Percentiles rank a stretch among this genome's conserved stretches.
phyloP scores from a whole-genome alignment of 208 protist species.

The Leishmania arabica region DNA sequence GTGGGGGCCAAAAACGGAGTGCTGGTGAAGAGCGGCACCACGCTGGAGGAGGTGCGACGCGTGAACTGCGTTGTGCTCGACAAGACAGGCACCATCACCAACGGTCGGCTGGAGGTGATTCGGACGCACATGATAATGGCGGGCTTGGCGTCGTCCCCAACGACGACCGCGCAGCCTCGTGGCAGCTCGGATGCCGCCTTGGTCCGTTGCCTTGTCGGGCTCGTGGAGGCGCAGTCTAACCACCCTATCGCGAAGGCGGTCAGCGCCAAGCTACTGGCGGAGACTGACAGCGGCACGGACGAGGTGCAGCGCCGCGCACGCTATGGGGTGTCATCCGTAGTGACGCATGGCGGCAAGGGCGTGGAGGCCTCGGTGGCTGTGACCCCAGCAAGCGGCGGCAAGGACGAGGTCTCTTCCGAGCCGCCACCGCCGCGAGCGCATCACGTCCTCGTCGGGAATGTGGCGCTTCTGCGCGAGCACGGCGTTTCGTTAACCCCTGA shows the following conservation, averaged over 20 bases:
- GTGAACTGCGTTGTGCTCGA: slow-evolving; percentile 93
- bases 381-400: neutral
- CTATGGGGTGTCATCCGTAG: slow-evolving; percentile 38
- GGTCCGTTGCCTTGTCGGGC: slow-evolving; percentile 35
- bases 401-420: neutral
- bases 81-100: slow-evolving; percentile 98
- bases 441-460: slow-evolving; percentile 79
- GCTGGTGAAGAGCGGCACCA: slow-evolving; percentile 93
- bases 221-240: slow-evolving; percentile 68
- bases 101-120: slow-evolving; percentile 86
- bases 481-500: slow-evolving; percentile 36
- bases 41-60: slow-evolving; percentile 86
- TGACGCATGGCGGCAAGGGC: slow-evolving; percentile 55
- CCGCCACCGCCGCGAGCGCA: slow-evolving; percentile 9
- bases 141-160: neutral
- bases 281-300: slow-evolving; percentile 3
- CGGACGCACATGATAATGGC: slow-evolving; percentile 17
- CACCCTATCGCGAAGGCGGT: slow-evolving; percentile 93
- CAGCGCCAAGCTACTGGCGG: slow-evolving; percentile 17
- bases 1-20: slow-evolving; percentile 92
- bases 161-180: neutral
- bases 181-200: slow-evolving; percentile 6
- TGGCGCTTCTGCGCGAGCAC: slow-evolving; percentile 47
- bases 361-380: slow-evolving; percentile 47
- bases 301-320: slow-evolving; percentile 7